Base-by-base conservation (phyloP, 805 yeast genomes). In the Teunomyces atbi region DNA sequence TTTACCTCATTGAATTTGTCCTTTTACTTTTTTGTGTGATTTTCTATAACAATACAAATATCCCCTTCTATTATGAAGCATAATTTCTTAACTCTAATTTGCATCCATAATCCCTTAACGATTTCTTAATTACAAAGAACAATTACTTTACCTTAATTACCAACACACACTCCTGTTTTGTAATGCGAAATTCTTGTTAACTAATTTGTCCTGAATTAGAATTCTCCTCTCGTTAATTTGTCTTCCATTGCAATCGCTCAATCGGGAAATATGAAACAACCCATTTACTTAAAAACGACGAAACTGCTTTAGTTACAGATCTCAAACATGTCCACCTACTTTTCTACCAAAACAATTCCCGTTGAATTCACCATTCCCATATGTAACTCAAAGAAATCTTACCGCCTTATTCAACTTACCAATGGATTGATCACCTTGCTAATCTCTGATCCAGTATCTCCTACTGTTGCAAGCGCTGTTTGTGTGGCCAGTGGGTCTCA, bases 401-500 rank as follows among this genome's bases (percentile, higher is more conserved):
- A 80, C 54, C 73, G 73, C 39, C 53, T 74, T 2, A 60, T 83
- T 4, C 62, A 67, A 30, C 74, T 92, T 11, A 74, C 81, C 2
- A 90, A 91, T 65, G 94, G 94, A 0, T 67, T 91, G 1, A 65
- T 76, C 30, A 79, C 81, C 0, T 67, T 92, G 1, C 59, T 94
- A 20, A 77, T 94, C 12, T 87, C 90, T 2, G 97, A 92, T 56
- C 84, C 91, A 0, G 66, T 81, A 0, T 78, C 81, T 12, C 82
- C 79, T 37, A 54, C 74, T 11, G 83, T 86, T 3, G 77, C 94
- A 0, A 84, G 87, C 15, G 82, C 96, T 1, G 56, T 92, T 5
- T 79, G 88, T 32, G 89, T 90, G 1, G 83, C 84, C 3, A 72
- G 88, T 0, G 99, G 99, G 6, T 83, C 96, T 1, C 83, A 82